Base-by-base conservation (phyloP, 805 yeast genomes). In the Cyberlindnera subsufficiens region DNA sequence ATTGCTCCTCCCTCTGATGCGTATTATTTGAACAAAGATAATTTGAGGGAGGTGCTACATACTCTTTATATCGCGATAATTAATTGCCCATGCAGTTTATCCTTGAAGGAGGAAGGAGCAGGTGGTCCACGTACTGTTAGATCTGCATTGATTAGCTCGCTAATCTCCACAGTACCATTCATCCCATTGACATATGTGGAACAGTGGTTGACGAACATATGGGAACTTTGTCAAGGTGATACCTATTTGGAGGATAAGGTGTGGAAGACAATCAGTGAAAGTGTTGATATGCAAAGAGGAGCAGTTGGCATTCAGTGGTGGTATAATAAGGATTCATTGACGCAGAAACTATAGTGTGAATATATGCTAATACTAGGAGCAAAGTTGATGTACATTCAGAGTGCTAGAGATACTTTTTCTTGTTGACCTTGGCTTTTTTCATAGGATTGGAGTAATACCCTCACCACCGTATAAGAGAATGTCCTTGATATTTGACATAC, bases 231-330 rank as follows among this genome's bases (percentile, higher is more conserved):
- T 14, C 42, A 53, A 6, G 54, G 58, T 7, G 48, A 49, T 35
- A 20, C 40, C 3, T 43, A 19, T 65, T 62, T 80, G 40, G 54
- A 63, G 11, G 63, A 59, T 17, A 58, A 59, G 35, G 53, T 79
- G 37, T 80, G 86, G 83, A 70, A 68, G 33, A 63, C 71, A 22
- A 56, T 82, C 4, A 71, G 82, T 38, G 82, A 77, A 49, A 80
- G 75, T 45, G 64, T 76, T 42, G 82, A 78, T 50, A 63, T 77
- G 42, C 78, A 77, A 48, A 67, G 82, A 49, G 73, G 78, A 5
- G 74, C 71, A 35, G 42, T 76, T 33, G 85, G 77, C 1, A 68
- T 75, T 40, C 61, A 61, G 18, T 81, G 86, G 86, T 81, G 86
- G 86, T 81, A 78, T 55, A 71, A 69, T 19, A 38, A 31, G 36